These are phyloP conservation scores for Coprinopsis marcescibilis DNA, from an alignment of 768 basidiomycete species.

Conservation along the genomic window DNA sequence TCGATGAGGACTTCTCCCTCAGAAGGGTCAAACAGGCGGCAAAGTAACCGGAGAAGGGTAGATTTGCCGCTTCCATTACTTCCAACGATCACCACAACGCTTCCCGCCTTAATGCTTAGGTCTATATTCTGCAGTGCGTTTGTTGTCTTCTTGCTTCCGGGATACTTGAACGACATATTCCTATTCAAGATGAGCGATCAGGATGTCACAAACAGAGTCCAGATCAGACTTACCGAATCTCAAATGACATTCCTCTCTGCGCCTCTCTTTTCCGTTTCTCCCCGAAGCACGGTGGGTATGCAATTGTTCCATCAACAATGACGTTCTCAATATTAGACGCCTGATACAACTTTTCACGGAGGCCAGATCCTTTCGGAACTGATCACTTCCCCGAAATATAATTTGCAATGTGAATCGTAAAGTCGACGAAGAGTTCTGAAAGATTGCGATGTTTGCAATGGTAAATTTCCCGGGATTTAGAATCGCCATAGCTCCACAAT, in stretches of 20 bases:
- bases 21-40: conserved; percentile 29
- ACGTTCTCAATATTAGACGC: conserved; percentile 52
- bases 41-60: conserved; percentile 32
- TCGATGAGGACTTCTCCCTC: conserved; percentile 29
- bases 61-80: conserved; percentile 36
- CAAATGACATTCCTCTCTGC: conserved; percentile 1
- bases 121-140: conserved; percentile 26
- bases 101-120: conserved; percentile 29
- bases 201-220: neutral
- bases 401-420: conserved; percentile 10
- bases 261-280: neutral
- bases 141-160: conserved; percentile 20
- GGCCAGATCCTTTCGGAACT: neutral
- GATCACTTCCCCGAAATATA: conserved; percentile 7
- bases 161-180: conserved; percentile 32
- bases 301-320: conserved; percentile 46
- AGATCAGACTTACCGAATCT: conserved; percentile 1
- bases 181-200: neutral
- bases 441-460: conserved; percentile 18
- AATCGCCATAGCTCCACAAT: conserved; percentile 7
- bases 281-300: conserved; percentile 17
- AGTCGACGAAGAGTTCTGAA: conserved; percentile 17
- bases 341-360: conserved; percentile 2
- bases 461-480: conserved; percentile 17
- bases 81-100: conserved; percentile 36